Base-by-base conservation (phyloP, 345 rosid species). In the Eucalyptus cladocalyx region DNA sequence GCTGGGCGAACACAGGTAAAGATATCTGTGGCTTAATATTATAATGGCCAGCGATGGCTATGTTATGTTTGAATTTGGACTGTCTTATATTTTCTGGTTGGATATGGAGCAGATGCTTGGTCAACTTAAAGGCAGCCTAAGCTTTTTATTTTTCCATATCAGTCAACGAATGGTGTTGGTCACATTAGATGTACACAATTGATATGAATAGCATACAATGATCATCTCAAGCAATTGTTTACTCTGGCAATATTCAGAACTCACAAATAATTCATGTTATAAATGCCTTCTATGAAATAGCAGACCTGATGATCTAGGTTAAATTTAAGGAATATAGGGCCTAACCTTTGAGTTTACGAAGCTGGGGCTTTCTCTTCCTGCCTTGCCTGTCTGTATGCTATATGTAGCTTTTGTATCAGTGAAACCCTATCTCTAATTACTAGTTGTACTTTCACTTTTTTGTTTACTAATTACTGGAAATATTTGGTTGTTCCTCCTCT, bases 1-100 rank as follows among this genome's bases (percentile, higher is more conserved):
- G 99, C 98, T 80, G 99, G 98, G 91, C 90, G 95, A 94, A 97
- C 99, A 88, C 94, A 97, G 97, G 99, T 95, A 90, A 51, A 23
- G 45, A 32, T 89, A 87, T 58, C 26, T 43, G n/a, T 87, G 30
- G 58, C 87, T n/a, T 62, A 58, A 76, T 86, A n/a, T 88, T 45
- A 49, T 14, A 53, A 30, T 58, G 48, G n/a, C 69, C 14, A 87
- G 76, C 5, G 6, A 21, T 76, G 83, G 42, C 5, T 7, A 21
- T 76, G 28, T 76, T 76, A 76, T 37, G 30, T 76, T 76, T 2
- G 83, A 76, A 76, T 40, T n/a, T 76, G 9, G 7, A 76, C 1
- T 0, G 83, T 76, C 83, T 76, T 76, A 21, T 76, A 76, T 40
- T 40, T 76, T 76, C 47, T 76, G 47, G 16, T 76, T 37, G 83